phyloP scores from a whole-genome alignment of 257 asterid species.

The Coffea canephora region DNA sequence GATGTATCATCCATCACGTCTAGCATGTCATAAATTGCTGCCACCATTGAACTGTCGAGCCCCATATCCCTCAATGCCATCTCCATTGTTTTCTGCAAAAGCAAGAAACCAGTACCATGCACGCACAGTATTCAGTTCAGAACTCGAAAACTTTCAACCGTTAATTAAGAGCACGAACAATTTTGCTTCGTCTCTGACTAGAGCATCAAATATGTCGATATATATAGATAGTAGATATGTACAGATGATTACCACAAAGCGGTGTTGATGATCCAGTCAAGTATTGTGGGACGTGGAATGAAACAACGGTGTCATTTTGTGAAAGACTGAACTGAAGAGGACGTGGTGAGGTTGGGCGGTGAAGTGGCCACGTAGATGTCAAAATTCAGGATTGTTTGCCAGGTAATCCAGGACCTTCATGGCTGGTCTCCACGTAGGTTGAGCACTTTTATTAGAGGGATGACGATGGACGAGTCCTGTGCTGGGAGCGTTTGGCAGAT shows the following conservation, averaged over 20 bases:
- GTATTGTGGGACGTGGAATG: neutral
- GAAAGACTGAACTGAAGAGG: neutral
- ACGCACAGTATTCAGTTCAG: neutral
- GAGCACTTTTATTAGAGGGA: neutral
- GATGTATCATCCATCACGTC: constrained; percentile 15
- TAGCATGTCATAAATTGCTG: constrained; percentile 29
- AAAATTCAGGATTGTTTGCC: neutral
- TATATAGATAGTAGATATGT: no score
- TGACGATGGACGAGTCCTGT: no score
- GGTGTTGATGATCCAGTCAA: no score
- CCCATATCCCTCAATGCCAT: constrained; percentile 30
- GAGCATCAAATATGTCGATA: no score
- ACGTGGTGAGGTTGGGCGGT: neutral
- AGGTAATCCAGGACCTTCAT: neutral
- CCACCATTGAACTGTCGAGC: constrained; percentile 15
- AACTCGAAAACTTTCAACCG: neutral
- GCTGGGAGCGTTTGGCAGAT: no score
- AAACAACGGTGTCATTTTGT: neutral
- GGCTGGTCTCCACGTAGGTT: neutral
- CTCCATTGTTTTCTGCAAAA: constrained; percentile 19
- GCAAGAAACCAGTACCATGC: neutral
- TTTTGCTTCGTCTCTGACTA: no score
- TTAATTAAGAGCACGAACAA: neutral
- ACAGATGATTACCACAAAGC: no score
- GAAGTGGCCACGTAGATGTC: neutral